phyloP scores from a whole-genome alignment of 371 early-diverging fungal species.

The Furculomyces boomerangus region DNA sequence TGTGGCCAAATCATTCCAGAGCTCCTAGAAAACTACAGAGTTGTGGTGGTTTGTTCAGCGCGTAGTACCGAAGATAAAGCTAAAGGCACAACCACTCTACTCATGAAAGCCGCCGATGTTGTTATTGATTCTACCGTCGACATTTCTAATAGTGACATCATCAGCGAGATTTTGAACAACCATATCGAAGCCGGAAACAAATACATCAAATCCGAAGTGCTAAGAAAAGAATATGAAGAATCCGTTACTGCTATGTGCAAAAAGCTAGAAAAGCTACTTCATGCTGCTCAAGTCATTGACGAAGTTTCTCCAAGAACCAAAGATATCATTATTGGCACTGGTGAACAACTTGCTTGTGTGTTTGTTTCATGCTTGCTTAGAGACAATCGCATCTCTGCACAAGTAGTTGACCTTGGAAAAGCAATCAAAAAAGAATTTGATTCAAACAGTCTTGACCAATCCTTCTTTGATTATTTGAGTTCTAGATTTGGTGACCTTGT shows the following conservation, averaged over 20 bases:
- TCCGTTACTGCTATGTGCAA: slow-evolving; percentile 56
- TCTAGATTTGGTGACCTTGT: slow-evolving; percentile 44
- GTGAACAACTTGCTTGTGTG: slow-evolving; percentile 83
- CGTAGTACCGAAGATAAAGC: slow-evolving; percentile 56
- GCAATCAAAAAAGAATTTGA: slow-evolving; percentile 66
- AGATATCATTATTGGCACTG: slow-evolving; percentile 86
- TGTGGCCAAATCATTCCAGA: slow-evolving; percentile 26
- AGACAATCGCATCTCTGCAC: slow-evolving; percentile 56
- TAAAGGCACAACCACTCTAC: slow-evolving; percentile 51
- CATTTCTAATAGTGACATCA: slow-evolving; percentile 40
- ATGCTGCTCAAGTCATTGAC: slow-evolving; percentile 91
- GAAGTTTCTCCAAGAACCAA: slow-evolving; percentile 90
- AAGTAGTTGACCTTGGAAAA: slow-evolving; percentile 68
- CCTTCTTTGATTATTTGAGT: slow-evolving; percentile 79
- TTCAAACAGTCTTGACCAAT: slow-evolving; percentile 54
- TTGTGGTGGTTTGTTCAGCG: slow-evolving; percentile 68
- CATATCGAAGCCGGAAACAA: slow-evolving; percentile 49
- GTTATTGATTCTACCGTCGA: slow-evolving; percentile 10
- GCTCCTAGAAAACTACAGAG: slow-evolving; percentile 38
- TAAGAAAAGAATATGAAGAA: slow-evolving; percentile 29
- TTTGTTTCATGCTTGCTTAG: slow-evolving; percentile 70
- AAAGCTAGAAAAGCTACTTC: slow-evolving; percentile 59
- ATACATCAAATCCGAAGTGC: slow-evolving; percentile 20
- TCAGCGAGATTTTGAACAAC: slow-evolving; percentile 56
- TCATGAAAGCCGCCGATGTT: slow-evolving; percentile 23